Evolutionary conservation across 2,329 filamentous ascomycete species (phyloP).

Genomic region (Botrytis aclada): DNA sequence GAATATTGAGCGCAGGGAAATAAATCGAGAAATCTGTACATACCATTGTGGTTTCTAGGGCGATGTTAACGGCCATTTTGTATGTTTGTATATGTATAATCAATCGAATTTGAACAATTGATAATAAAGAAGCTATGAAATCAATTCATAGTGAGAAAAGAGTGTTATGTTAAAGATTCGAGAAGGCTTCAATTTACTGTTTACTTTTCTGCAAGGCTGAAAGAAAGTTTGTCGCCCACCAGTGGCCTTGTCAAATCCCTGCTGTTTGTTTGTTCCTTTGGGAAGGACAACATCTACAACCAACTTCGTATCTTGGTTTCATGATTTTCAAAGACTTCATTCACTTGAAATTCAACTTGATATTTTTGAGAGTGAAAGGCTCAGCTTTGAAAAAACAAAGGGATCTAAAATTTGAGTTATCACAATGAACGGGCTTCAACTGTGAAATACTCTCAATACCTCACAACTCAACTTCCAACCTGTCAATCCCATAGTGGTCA

Average conservation of each 20-base stretch:
- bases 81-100: background rate
- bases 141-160: background rate
- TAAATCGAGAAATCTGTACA: too few species aligned
- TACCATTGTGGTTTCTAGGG: constrained; percentile 85
- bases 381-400: too few species aligned
- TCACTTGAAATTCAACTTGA: background rate
- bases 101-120: background rate
- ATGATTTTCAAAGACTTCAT: background rate
- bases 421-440: background rate
- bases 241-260: background rate
- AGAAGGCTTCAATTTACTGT: constrained; percentile 11
- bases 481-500: background rate
- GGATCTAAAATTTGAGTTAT: background rate
- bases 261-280: background rate
- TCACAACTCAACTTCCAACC: background rate
- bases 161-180: background rate
- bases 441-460: background rate
- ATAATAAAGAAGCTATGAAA: background rate
- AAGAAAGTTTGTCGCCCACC: constrained; percentile 1
- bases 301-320: background rate
- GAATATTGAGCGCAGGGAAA: too few species aligned
- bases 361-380: too few species aligned
- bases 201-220: constrained; percentile 17
- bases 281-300: constrained; percentile 4
- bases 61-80: constrained; percentile 71